These are phyloP conservation scores for Rutstroemia sp. DNA, from an alignment of 2,329 filamentous ascomycete genomes.

Conservation along the genomic window DNA sequence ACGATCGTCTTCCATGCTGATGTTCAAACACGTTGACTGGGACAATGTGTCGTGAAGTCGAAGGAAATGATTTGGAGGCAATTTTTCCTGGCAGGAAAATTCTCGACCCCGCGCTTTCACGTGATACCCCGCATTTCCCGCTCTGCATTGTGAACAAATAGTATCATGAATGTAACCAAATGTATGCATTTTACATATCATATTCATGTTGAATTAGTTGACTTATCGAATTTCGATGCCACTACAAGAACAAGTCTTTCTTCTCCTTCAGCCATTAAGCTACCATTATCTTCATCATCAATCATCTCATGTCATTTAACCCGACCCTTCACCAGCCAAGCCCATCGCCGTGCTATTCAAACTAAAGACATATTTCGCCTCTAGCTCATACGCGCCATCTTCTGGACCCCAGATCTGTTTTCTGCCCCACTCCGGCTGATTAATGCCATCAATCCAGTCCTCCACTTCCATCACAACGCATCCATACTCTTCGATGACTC, in stretches of 20 bases:
- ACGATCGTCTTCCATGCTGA: slow-evolving; percentile 63
- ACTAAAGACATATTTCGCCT: slow-evolving; percentile 52
- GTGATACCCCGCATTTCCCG: neutral
- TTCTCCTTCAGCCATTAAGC: too few species aligned
- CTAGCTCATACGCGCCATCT: slow-evolving; percentile 52
- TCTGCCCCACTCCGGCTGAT: slow-evolving; percentile 81
- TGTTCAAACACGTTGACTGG: slow-evolving; percentile 28
- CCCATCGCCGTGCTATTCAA: slow-evolving; percentile 18
- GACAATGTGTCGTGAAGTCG: neutral
- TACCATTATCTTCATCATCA: too few species aligned
- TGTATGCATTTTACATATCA: too few species aligned
- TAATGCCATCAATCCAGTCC: slow-evolving; percentile 91
- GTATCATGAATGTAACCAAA: too few species aligned
- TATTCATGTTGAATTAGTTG: too few species aligned
- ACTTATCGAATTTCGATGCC: too few species aligned
- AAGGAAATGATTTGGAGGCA: neutral
- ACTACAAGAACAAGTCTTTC: too few species aligned
- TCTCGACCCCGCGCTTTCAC: neutral
- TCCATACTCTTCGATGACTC: slow-evolving; percentile 66
- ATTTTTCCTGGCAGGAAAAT: neutral
- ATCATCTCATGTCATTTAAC: slow-evolving; percentile 10
- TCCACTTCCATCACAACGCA: slow-evolving; percentile 89
- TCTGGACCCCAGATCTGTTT: slow-evolving; percentile 55
- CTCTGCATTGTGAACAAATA: too few species aligned
- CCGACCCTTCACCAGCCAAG: slow-evolving; percentile 8